These are phyloP conservation scores for Candida tibetensis DNA, from an alignment of 805 yeast species.

Conservation along the genomic window DNA sequence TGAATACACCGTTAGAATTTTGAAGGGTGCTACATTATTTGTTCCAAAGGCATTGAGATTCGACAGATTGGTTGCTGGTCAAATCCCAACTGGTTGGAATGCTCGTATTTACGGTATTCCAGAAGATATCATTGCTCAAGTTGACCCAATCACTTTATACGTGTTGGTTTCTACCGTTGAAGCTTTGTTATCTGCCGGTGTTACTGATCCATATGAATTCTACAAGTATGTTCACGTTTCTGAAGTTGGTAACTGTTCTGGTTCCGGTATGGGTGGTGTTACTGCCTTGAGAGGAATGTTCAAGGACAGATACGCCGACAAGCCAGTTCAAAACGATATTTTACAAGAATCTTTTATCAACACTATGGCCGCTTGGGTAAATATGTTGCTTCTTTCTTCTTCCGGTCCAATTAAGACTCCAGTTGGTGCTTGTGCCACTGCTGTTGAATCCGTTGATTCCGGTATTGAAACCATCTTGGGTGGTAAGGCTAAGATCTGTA, in stretches of 20 bases:
- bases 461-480: conserved; percentile 92
- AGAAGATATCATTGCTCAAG: conserved; percentile 90
- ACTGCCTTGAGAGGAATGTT: conserved; percentile 96
- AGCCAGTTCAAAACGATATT: conserved; percentile 95
- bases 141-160: conserved; percentile 91
- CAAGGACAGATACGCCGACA: conserved; percentile 88
- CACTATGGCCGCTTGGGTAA: conserved; percentile 99
- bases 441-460: conserved; percentile 93
- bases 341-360: conserved; percentile 97
- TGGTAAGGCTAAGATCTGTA: conserved; percentile 93
- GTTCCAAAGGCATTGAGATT: conserved; percentile 84
- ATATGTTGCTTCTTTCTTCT: conserved; percentile 93
- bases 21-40: conserved; percentile 88
- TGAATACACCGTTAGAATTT: conserved; percentile 83
- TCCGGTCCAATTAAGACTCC: conserved; percentile 99
- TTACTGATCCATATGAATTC: conserved; percentile 98
- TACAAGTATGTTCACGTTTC: conserved; percentile 97
- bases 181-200: conserved; percentile 90
- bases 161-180: conserved; percentile 93
- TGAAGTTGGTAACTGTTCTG: conserved; percentile 98
- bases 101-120: conserved; percentile 93
- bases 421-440: conserved; percentile 99
- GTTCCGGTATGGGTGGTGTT: conserved; percentile 99
- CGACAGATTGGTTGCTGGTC: conserved; percentile 83
- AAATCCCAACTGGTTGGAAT: conserved; percentile 98